Evolutionary conservation across 257 asterid genomes (phyloP), one percentile per base, ranked within the genome.

Genomic region (Solanum tarijense): DNA sequence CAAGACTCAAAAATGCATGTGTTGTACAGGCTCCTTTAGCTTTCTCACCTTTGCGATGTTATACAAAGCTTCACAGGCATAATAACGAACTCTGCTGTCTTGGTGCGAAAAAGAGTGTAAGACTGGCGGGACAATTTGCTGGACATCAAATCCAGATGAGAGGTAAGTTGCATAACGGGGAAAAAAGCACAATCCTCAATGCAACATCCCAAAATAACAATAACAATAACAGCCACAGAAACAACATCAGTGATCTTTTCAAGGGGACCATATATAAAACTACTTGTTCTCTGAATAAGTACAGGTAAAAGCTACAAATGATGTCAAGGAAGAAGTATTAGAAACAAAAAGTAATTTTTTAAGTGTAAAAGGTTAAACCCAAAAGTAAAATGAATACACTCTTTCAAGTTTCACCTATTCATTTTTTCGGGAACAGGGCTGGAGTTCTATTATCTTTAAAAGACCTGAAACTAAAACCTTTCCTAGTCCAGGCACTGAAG

Each of bases 41-140:
- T 58, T 31, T 55, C 93, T 89, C 89, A 96, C 99, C 99, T 97
- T 97, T 11, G 99, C 99, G 74, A 97, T 97, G 95, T 97, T 97
- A 89, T 97, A 97, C 69, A 97, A 92, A 74, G 99, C 99, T 92
- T 97, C 99, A 88, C 99, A 97, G 71, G 99, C 99, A 90, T 96
- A 95, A 93, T 95, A 96, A 69, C 99, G 99, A 92, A 97, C 99
- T 93, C 98, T 93, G 92, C 99, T 94, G 90, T 96, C 99, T 95
- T 96, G 99, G 90, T 97, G 98, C 32, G 95, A 89, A 92, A 97
- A 97, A 46, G 99, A 96, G 87, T 88, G 81, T 89, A 97, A 92
- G 62, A 97, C 99, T 27, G 99, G 99, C 36, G 98, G 99, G 65
- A 97, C 98, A 90, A 97, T 97, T 95, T 94, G 96, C 99, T 97